Conservation (phyloP, 306 rosid genomes). For the Ceratonia siliqua region DNA sequence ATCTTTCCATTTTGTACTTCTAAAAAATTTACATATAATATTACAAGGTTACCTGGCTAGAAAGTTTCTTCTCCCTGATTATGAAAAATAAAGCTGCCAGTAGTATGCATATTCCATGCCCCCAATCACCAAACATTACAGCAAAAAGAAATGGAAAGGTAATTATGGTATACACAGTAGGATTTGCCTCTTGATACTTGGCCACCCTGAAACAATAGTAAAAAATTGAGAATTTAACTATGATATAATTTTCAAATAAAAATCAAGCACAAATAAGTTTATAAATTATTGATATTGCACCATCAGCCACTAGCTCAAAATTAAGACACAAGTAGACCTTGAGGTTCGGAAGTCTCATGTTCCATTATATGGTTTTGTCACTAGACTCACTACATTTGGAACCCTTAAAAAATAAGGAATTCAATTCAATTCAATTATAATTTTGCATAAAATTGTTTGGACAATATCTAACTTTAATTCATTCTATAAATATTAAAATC, state of each 20-base stretch:
- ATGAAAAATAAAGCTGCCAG: conserved; percentile 73
- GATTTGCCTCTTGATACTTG: conserved; percentile 97
- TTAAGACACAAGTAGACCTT: not conserved
- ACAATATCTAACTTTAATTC: conserved; percentile 1
- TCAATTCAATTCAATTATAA: conserved; percentile 8
- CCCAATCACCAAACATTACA: conserved; percentile 99
- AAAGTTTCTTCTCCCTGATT: conserved; percentile 75
- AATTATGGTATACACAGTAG: conserved; percentile 79
- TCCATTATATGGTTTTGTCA: not conserved
- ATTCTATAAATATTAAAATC: conserved; percentile 29
- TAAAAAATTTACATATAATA: no score
- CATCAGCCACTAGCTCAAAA: conserved; percentile 7
- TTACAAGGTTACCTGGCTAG: conserved; percentile 79
- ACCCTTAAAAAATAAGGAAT: not conserved
- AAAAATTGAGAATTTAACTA: no score
- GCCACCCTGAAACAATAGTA: conserved; percentile 78
- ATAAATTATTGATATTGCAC: conserved; percentile 14
- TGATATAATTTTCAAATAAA: conserved; percentile 18
- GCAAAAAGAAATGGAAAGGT: conserved; percentile 99
- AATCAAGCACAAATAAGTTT: not conserved
- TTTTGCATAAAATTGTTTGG: not conserved
- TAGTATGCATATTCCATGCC: conserved; percentile 93
- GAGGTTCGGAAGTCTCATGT: not conserved
- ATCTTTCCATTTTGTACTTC: conserved; percentile 5
- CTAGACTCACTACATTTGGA: not conserved